Evolutionary conservation across 768 basidiomycete species (phyloP), one percentile per base, ranked within the genome.

Genomic region (Rhizopogon vulgaris): DNA sequence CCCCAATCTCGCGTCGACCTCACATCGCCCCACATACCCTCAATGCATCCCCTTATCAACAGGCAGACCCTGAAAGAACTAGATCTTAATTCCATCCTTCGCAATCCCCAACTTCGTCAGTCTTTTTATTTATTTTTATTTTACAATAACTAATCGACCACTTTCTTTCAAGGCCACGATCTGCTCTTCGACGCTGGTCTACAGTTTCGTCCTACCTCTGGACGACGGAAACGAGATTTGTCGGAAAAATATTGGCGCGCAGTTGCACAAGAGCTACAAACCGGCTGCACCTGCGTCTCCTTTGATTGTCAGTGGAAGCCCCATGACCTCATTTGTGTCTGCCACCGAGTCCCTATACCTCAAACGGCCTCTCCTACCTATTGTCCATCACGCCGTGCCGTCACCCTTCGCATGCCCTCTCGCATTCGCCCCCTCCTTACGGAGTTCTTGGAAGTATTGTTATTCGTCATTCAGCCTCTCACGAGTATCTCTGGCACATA

Each of bases 91-190:
- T 81, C 85, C 49, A 93, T 95, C 60, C 76, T 95, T 52, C 82
- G 88, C 43, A 93, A 93, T 67, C 90, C 91, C 22, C 91, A 94
- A 64, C 84, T 95, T 53, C 87, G 94, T 90, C 71, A 72, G 85
- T 85, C 38, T 18, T 51, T 52, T 25, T 43, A 52, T 54, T 38
- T 40, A 28, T 49, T 55, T 22, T 22, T 22, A 1, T 40, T 9
- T 6, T 0, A 11, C 17, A 7, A 30, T 34, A 6, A 22, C 47
- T 47, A 51, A 38, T 48, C 32, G 11, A 49, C 49, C 38, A 52
- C n/a, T n/a, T n/a, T n/a, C n/a, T 51, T 49, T 40, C 25, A 60
- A 91, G 89, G 89, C 32, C 92, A 95, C 60, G 92, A 94, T 69
- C 77, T 94, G 54, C 79, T 94, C 58, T 94, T 94, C 58, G 93